Evolutionary conservation across 2,329 filamentous ascomycete species (phyloP).

Genomic region (Trichoderma simmonsii): DNA sequence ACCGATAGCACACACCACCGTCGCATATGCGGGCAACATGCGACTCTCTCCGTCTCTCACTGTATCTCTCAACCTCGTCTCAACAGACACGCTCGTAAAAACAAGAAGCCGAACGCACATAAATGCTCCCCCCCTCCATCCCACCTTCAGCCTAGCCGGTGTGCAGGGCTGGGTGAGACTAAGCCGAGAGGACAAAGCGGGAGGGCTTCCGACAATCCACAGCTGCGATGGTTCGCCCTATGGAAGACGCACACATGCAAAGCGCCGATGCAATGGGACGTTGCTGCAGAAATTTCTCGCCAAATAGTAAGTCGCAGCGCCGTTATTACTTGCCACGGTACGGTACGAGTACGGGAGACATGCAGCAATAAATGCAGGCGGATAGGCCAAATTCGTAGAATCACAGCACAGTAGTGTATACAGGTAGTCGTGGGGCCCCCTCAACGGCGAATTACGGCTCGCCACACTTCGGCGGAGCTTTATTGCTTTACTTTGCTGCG

Average conservation of each 20-base stretch:
- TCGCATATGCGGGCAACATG: conserved; percentile 9
- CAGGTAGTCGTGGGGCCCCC: neutral
- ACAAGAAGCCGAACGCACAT: neutral
- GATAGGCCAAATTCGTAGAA: neutral
- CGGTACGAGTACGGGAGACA: neutral
- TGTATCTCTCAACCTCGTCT: neutral
- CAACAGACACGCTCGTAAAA: neutral
- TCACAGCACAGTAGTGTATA: neutral
- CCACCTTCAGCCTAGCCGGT: neutral
- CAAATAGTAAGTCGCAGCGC: neutral
- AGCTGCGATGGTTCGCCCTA: conserved; percentile 13
- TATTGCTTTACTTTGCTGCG: neutral
- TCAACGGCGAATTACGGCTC: conserved; percentile 16
- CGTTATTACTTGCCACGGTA: neutral
- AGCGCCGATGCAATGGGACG: conserved; percentile 10
- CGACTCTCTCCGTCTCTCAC: neutral
- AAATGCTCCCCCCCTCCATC: neutral
- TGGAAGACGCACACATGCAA: conserved; percentile 13
- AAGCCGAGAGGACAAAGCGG: conserved; percentile 8
- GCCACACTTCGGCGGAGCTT: conserved; percentile 14
- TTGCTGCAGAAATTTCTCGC: conserved; percentile 12
- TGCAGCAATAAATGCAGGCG: neutral
- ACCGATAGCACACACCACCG: conserved; percentile 1
- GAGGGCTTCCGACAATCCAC: conserved; percentile 17
- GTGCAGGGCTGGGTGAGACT: conserved; percentile 5